These are phyloP conservation scores for Nitzschia putrida DNA, from an alignment of 108 stramenopile genomes.

Conservation along the genomic window DNA sequence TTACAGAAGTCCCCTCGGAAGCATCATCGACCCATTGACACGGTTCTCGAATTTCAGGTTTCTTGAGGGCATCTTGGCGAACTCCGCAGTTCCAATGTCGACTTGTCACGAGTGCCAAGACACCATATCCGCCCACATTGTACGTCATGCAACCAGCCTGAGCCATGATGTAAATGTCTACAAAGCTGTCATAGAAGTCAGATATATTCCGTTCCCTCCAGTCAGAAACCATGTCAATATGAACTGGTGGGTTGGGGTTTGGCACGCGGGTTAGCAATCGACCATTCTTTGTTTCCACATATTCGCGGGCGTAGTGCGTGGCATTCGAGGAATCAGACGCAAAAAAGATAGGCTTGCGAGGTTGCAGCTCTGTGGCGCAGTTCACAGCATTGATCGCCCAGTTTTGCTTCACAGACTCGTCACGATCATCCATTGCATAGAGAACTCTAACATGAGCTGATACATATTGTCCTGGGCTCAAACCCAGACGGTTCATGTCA, in stretches of 20 bases:
- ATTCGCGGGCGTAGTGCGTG: conserved; percentile 12
- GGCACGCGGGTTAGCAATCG: conserved; percentile 3
- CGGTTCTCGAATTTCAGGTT: neutral
- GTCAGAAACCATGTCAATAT: conserved; percentile 29
- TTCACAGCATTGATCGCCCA: conserved; percentile 40
- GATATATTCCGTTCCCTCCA: conserved; percentile 9
- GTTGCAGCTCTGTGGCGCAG: conserved; percentile 36
- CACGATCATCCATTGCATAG: conserved; percentile 23
- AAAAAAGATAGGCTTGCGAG: conserved; percentile 31
- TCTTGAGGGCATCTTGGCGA: conserved; percentile 20
- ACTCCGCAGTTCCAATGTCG: conserved; percentile 24
- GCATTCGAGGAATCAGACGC: conserved; percentile 32
- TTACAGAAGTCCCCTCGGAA: neutral
- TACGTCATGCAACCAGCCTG: conserved; percentile 31
- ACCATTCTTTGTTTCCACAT: conserved; percentile 1
- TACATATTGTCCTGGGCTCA: conserved; percentile 41
- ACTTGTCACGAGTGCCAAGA: conserved; percentile 22
- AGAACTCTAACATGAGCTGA: conserved; percentile 45
- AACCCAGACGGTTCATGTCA: conserved; percentile 18
- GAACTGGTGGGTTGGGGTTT: conserved; percentile 21
- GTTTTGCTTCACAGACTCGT: neutral
- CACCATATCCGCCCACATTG: conserved; percentile 37
- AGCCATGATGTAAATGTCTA: conserved; percentile 47
- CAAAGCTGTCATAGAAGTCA: conserved; percentile 43
- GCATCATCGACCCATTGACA: conserved; percentile 20